phyloP scores from a whole-genome alignment of 305 asterid genomes.

The Solanum hybrid region DNA sequence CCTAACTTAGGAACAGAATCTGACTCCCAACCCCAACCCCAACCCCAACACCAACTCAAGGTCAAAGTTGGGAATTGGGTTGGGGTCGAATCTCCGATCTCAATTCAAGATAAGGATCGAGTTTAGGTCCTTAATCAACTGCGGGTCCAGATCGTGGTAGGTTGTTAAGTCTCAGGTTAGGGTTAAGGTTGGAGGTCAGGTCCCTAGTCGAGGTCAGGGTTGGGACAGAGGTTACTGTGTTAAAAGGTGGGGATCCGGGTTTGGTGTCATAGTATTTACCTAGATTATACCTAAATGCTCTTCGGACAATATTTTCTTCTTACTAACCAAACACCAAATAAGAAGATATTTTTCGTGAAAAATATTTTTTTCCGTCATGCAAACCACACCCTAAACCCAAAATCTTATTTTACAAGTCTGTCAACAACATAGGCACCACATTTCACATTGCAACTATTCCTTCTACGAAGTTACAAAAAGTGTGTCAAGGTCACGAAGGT shows the following conservation, averaged over 20 bases:
- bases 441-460: background rate
- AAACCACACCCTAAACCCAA: background rate
- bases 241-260: background rate
- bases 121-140: background rate
- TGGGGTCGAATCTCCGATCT: background rate
- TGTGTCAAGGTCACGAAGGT: background rate
- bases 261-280: background rate
- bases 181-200: background rate
- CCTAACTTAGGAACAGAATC: background rate
- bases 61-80: background rate
- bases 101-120: background rate
- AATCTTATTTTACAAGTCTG: background rate
- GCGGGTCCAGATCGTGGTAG: background rate
- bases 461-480: background rate
- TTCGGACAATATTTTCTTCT: background rate
- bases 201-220: background rate
- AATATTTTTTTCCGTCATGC: background rate
- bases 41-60: background rate
- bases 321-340: background rate
- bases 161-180: background rate
- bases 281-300: background rate
- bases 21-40: background rate
- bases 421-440: background rate
- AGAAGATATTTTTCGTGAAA: background rate
- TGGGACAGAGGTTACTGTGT: background rate